Evolutionary conservation across 164 flowering plant species (phyloP).

Genomic region (Nymphaea thermarum): DNA sequence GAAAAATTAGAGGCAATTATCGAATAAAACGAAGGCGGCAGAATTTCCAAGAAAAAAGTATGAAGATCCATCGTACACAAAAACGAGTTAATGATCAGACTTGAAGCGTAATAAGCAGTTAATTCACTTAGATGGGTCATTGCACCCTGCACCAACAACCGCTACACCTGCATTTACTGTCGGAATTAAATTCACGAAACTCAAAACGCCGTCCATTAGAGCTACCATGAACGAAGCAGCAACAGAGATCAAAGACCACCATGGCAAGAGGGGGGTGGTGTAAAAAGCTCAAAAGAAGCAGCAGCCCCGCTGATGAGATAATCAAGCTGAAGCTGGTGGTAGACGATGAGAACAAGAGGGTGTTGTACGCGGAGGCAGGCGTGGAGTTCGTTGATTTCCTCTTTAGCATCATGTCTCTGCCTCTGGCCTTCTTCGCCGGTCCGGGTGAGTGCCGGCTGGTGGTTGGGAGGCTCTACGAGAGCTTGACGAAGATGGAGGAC

Average conservation of each 20-base stretch:
- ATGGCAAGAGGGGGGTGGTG: neutral
- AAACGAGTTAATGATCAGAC: too few species aligned
- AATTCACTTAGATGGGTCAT: too few species aligned
- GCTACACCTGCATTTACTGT: too few species aligned
- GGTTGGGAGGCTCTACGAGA: neutral
- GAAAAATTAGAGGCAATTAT: too few species aligned
- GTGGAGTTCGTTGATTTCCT: neutral
- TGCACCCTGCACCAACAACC: too few species aligned
- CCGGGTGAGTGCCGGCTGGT: neutral
- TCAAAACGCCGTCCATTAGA: too few species aligned
- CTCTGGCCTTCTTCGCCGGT: neutral
- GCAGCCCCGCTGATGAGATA: neutral
- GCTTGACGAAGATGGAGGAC: neutral
- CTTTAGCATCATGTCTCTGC: neutral
- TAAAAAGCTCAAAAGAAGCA: neutral
- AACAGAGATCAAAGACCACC: neutral
- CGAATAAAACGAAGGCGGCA: too few species aligned
- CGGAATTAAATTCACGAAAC: too few species aligned
- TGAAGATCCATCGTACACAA: too few species aligned
- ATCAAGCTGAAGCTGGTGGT: neutral
- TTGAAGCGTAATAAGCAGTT: too few species aligned
- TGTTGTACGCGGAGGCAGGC: neutral
- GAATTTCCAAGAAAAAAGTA: too few species aligned
- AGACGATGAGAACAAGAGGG: neutral
- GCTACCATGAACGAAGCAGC: neutral